Percentiles rank a stretch among this genome's conserved stretches.
These are phyloP conservation scores for Amanita pseudoporphyria DNA, from an alignment of 768 basidiomycete species.

Conservation along the genomic window DNA sequence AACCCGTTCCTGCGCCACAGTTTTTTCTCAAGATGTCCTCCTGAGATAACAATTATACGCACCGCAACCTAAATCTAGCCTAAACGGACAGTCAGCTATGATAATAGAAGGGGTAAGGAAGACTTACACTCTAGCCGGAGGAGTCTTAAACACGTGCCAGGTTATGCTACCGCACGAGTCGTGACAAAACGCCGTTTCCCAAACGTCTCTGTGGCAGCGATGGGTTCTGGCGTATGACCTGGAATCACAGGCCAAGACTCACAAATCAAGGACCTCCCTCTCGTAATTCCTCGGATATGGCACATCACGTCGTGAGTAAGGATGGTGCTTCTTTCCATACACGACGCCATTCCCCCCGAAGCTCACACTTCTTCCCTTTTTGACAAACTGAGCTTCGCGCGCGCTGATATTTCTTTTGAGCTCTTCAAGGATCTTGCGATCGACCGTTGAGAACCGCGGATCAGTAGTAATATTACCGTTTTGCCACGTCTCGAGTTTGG, in stretches of 20 bases:
- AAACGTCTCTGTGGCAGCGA: constrained; percentile 44
- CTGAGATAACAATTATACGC: constrained; percentile 14
- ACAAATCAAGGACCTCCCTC: constrained; percentile 56
- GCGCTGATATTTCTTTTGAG: constrained; percentile 42
- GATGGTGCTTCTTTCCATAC: constrained; percentile 46
- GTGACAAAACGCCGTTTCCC: constrained; percentile 50
- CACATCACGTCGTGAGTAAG: constrained; percentile 36
- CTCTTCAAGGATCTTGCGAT: constrained; percentile 51
- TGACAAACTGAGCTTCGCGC: constrained; percentile 44
- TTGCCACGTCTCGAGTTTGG: constrained; percentile 6
- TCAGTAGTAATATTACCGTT: constrained; percentile 2
- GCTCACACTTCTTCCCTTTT: constrained; percentile 32
- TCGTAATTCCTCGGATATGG: constrained; percentile 68
- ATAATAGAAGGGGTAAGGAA: constrained; percentile 3
- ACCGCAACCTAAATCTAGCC: constrained; percentile 72
- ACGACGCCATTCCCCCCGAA: constrained; percentile 20
- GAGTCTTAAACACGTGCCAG: constrained; percentile 52
- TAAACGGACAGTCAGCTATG: constrained; percentile 14
- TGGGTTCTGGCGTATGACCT: constrained; percentile 4
- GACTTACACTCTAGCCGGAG: constrained; percentile 54
- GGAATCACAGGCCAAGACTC: constrained; percentile 20
- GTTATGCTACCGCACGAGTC: constrained; percentile 50
- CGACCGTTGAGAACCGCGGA: constrained; percentile 47
- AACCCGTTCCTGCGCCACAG: constrained; percentile 45
- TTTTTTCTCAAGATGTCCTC: not conserved